phyloP scores from a whole-genome alignment of 1,284 basidiomycete species.

The Cystobasidiaceae sp. region DNA sequence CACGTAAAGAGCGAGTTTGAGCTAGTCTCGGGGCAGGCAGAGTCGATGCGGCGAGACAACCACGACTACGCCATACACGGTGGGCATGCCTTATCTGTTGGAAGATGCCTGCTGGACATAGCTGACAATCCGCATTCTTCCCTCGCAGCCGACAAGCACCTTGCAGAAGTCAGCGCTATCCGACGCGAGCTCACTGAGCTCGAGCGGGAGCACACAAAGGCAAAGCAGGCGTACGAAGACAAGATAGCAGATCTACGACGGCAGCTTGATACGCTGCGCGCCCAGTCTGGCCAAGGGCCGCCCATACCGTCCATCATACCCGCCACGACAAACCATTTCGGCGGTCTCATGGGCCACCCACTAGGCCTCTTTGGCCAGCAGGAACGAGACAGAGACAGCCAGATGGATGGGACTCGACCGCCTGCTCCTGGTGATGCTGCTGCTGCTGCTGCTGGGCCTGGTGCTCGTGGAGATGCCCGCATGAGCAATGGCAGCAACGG shows the following conservation, averaged over 20 bases:
- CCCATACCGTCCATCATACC: constrained; percentile 40
- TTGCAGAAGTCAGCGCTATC: constrained; percentile 67
- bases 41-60: constrained; percentile 64
- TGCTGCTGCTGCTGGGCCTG: neutral
- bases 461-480: too few relatives aligned
- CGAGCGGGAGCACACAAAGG: constrained; percentile 64
- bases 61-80: constrained; percentile 87
- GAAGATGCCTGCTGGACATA: too few relatives aligned
- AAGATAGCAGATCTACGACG: constrained; percentile 63
- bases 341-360: constrained; percentile 29
- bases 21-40: constrained; percentile 63
- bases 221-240: constrained; percentile 63
- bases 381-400: constrained; percentile 4
- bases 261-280: constrained; percentile 55
- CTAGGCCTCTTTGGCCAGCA: constrained; percentile 27
- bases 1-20: constrained; percentile 83
- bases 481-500: too few relatives aligned
- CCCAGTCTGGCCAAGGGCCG: constrained; percentile 33
- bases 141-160: constrained; percentile 60
- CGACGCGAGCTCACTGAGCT: constrained; percentile 71
- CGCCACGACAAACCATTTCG: constrained; percentile 40
- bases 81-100: constrained; percentile 47
- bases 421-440: neutral
- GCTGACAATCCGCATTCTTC: too few relatives aligned
- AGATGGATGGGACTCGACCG: too few relatives aligned